Evolutionary conservation across 768 basidiomycete species (phyloP), one percentile per base, ranked within the genome.

Genomic region (Lyophyllum semitale): DNA sequence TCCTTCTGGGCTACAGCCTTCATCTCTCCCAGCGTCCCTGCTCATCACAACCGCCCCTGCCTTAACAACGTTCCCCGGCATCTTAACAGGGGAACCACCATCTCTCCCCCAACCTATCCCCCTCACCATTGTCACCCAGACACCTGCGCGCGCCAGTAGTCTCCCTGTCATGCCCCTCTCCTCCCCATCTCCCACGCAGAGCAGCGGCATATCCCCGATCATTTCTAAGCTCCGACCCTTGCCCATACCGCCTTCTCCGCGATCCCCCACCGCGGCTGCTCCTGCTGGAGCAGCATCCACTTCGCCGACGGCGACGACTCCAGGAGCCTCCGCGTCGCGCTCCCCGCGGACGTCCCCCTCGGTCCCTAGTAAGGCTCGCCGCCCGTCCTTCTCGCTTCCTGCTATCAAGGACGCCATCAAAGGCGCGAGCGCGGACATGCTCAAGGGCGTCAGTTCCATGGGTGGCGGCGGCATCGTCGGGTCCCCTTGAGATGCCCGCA

Each of bases 401-500:
- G 48, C 41, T 3, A 53, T 63, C 8, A 57, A 55, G 46, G 59
- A 58, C 29, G 62, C 57, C 2, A 54, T 63, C 41, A 61, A 57
- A 23, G 62, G 59, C 23, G 57, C 62, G 17, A 33, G 62, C 20
- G 52, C 45, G 18, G 62, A 61, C 23, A 46, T 63, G 46, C 49
- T 61, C 32, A 58, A 51, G 41, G 62, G 62, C 27, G 62, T 63
- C 5, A 63, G 48, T 12, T 59, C 54, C 0, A 56, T 63, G 48
- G 48, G 57, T 5, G 50, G 62, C n/a, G 51, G 57, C 2, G 45
- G 55, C 12, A 47, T 15, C 18, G 48, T 53, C 2, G 61, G 61
- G 20, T 49, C 54, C 5, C 25, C 53, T 8, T 46, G 26, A 37
- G 27, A 30, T 20, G 4, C 8, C 15, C 11, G 42, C 22, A 43